phyloP scores from a whole-genome alignment of 352 stramenopile genomes.

The Globisporangium echinulatum region DNA sequence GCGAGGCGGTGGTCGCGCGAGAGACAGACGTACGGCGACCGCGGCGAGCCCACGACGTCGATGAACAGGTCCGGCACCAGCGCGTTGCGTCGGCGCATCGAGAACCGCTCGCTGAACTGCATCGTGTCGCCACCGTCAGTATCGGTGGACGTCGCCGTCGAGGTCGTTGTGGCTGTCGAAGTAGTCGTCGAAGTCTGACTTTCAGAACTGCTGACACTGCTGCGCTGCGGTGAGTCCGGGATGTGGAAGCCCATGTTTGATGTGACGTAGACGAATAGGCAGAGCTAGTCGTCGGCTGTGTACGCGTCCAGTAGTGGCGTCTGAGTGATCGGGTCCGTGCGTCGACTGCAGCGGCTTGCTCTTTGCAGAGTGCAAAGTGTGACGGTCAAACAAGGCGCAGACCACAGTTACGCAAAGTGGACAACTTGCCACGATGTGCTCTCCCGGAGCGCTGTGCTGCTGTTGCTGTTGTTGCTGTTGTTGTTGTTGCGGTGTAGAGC shows the following conservation, averaged over 20 bases:
- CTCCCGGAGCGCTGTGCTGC: background rate
- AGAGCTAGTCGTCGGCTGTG: background rate
- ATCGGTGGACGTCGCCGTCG: background rate
- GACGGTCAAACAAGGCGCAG: background rate
- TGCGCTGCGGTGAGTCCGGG: conserved; percentile 35
- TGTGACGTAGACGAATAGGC: no score
- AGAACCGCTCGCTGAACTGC: conserved; percentile 9
- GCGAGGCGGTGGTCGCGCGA: conserved; percentile 24
- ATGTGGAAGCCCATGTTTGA: conserved; percentile 63
- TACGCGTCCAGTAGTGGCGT: background rate
- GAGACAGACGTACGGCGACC: conserved; percentile 31
- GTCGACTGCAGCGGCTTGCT: background rate
- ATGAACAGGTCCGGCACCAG: conserved; percentile 42
- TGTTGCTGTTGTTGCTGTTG: no score
- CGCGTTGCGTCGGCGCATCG: conserved; percentile 43
- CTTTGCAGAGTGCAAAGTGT: background rate
- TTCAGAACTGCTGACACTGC: conserved; percentile 15
- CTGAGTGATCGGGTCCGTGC: background rate
- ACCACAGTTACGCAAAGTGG: background rate
- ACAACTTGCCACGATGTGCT: background rate
- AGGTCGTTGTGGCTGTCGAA: background rate
- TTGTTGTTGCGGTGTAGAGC: no score
- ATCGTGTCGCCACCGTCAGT: background rate
- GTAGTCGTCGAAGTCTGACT: conserved; percentile 11
- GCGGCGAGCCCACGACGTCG: conserved; percentile 34